Conservation (phyloP, 352 stramenopile genomes). For the Phytophthora fragariaefolia region DNA sequence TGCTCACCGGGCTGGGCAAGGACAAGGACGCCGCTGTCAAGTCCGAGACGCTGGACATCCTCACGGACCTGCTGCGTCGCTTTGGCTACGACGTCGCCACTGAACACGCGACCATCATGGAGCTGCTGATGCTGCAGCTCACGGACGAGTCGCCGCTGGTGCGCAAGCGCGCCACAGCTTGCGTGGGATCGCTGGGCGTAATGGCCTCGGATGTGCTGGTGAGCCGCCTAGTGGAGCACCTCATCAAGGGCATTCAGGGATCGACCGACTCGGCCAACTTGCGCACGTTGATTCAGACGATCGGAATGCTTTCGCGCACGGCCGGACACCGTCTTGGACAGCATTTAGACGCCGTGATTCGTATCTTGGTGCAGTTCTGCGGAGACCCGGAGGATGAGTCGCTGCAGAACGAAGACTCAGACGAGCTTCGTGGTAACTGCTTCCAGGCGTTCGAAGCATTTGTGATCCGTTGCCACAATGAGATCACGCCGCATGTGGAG, state of each 20-base stretch:
- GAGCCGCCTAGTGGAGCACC: conserved; percentile 91
- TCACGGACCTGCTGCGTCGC: conserved; percentile 96
- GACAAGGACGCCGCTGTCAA: conserved; percentile 87
- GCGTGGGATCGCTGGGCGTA: conserved; percentile 94
- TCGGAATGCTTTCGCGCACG: conserved; percentile 96
- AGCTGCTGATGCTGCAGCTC: conserved; percentile 86
- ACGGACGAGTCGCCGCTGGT: conserved; percentile 87
- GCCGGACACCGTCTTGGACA: conserved; percentile 95
- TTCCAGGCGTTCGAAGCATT: conserved; percentile 99
- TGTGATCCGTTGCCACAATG: conserved; percentile 94
- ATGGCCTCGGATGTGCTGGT: conserved; percentile 96
- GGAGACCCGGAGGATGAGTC: conserved; percentile 92
- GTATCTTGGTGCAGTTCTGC: conserved; percentile 96
- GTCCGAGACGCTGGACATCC: conserved; percentile 96
- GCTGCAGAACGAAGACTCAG: conserved; percentile 93
- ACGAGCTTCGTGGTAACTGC: conserved; percentile 98
- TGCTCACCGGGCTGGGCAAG: conserved; percentile 70
- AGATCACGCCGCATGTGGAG: conserved; percentile 95
- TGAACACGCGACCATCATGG: conserved; percentile 92
- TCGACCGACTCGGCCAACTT: conserved; percentile 77
- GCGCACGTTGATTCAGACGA: conserved; percentile 96
- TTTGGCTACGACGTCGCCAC: conserved; percentile 93
- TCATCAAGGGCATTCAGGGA: conserved; percentile 92
- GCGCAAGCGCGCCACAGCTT: conserved; percentile 96
- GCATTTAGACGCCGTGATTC: conserved; percentile 96